Conservation (phyloP, 306 rosid genomes). For the Bauhinia variegata region DNA sequence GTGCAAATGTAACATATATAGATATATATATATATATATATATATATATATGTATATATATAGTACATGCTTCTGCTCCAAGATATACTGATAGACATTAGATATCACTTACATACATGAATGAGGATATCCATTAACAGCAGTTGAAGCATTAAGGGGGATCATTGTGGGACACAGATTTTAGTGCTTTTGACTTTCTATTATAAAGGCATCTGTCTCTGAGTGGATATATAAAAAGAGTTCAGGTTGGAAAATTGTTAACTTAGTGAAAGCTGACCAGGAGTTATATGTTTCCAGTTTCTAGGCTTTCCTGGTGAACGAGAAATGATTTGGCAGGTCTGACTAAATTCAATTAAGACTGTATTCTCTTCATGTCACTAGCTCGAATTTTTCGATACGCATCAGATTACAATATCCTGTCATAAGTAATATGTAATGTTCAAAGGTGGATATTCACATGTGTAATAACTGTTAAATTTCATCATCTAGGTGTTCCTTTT, state of each 20-base stretch:
- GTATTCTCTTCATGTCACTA: background rate
- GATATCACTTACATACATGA: background rate
- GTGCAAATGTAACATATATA: background rate
- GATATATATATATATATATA: too few species aligned
- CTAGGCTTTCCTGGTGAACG: conserved; percentile 5
- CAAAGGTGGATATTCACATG: conserved; percentile 8
- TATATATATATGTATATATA: background rate
- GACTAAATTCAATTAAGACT: conserved; percentile 3
- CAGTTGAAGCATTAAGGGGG: background rate
- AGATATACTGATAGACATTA: conserved; percentile 10
- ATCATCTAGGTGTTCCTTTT: background rate
- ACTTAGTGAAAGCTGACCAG: background rate
- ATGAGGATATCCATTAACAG: background rate
- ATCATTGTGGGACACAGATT: background rate
- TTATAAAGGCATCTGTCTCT: background rate
- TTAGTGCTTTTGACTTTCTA: background rate
- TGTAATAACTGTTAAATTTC: background rate
- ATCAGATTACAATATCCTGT: background rate
- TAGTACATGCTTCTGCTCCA: background rate
- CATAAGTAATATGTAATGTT: conserved; percentile 1
- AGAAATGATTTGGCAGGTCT: background rate
- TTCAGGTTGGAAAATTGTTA: background rate
- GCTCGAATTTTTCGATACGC: conserved; percentile 14
- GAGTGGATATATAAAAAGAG: background rate
- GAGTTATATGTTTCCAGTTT: background rate